Conservation (phyloP, 2,329 filamentous ascomycete genomes). For the Raffaelea albimanens region DNA sequence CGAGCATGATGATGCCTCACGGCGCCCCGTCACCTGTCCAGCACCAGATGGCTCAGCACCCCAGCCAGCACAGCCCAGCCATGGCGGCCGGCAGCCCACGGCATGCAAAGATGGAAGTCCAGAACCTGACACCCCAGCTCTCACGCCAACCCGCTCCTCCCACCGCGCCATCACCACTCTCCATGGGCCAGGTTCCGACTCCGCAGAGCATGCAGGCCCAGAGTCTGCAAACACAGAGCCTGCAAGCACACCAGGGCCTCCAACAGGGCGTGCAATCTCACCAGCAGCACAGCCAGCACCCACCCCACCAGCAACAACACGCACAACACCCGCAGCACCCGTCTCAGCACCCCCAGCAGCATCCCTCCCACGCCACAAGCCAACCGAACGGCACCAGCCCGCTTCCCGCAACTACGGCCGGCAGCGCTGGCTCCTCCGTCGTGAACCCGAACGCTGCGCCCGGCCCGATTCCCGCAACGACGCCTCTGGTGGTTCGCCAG, state of each 20-base stretch:
- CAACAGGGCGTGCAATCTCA: slow-evolving; percentile 6
- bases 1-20: slow-evolving; percentile 59
- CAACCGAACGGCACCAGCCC: slow-evolving; percentile 12
- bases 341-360: slow-evolving; percentile 1
- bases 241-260: slow-evolving; percentile 18
- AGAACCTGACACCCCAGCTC: slow-evolving; percentile 48
- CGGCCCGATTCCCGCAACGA: slow-evolving; percentile 92
- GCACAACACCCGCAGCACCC: not conserved
- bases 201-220: slow-evolving; percentile 20
- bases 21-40: slow-evolving; percentile 31
- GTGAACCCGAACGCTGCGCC: slow-evolving; percentile 85
- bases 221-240: slow-evolving; percentile 10
- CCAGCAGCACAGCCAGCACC: slow-evolving; percentile 6
- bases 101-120: slow-evolving; percentile 52
- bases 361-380: slow-evolving; percentile 6
- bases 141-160: slow-evolving; percentile 41
- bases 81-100: slow-evolving; percentile 48
- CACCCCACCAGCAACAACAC: slow-evolving; percentile 7
- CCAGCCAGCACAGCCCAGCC: slow-evolving; percentile 47
- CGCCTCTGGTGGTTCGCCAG: slow-evolving; percentile 85
- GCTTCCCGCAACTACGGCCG: slow-evolving; percentile 3
- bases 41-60: slow-evolving; percentile 50
- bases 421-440: slow-evolving; percentile 15
- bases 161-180: slow-evolving; percentile 11
- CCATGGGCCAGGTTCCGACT: slow-evolving; percentile 12